A percentile compares a stretch with the other conserved stretches of the same genome.
phyloP scores from a whole-genome alignment of 2,329 filamentous ascomycete genomes.

The Hysterium pulicare region DNA sequence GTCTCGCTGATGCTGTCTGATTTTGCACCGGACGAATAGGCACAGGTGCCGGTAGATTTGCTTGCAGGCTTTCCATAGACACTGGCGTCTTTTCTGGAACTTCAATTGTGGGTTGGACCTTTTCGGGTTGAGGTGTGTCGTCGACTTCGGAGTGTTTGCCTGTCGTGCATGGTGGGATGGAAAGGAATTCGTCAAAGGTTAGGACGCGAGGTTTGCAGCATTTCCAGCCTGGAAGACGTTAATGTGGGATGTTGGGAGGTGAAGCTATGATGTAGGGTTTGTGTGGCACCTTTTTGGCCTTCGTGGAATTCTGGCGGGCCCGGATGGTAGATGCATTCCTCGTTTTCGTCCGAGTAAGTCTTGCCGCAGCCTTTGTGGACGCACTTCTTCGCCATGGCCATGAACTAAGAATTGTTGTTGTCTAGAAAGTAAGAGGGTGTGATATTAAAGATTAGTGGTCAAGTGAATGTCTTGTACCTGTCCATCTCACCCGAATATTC shows the following conservation, averaged over 20 bases:
- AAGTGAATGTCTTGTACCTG: too few species aligned
- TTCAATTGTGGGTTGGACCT: slow-evolving; percentile 39
- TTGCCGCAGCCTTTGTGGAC: slow-evolving; percentile 97
- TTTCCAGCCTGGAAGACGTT: slow-evolving; percentile 76
- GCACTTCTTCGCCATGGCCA: slow-evolving; percentile 73
- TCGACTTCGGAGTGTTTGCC: slow-evolving; percentile 92
- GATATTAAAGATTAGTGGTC: too few species aligned
- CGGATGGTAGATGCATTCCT: slow-evolving; percentile 87
- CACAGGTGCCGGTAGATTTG: slow-evolving; percentile 29
- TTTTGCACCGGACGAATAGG: slow-evolving; percentile 28
- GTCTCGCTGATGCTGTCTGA: slow-evolving; percentile 21
- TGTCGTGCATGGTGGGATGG: slow-evolving; percentile 85
- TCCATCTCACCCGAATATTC: slow-evolving; percentile 28
- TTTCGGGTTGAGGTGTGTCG: slow-evolving; percentile 55
- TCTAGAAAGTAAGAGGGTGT: neutral
- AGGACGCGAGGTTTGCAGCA: slow-evolving; percentile 97
- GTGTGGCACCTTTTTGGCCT: slow-evolving; percentile 80
- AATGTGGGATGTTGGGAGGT: slow-evolving; percentile 1
- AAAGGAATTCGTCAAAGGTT: slow-evolving; percentile 97
- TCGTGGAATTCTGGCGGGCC: slow-evolving; percentile 91
- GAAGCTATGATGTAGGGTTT: slow-evolving; percentile 1
- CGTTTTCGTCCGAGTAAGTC: slow-evolving; percentile 73
- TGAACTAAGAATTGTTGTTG: too few species aligned
- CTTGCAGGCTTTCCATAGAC: slow-evolving; percentile 28
- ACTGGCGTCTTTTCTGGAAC: slow-evolving; percentile 32